Base-by-base conservation (phyloP, 148 eudicot genomes). In the Dysphania ambrosioides region DNA sequence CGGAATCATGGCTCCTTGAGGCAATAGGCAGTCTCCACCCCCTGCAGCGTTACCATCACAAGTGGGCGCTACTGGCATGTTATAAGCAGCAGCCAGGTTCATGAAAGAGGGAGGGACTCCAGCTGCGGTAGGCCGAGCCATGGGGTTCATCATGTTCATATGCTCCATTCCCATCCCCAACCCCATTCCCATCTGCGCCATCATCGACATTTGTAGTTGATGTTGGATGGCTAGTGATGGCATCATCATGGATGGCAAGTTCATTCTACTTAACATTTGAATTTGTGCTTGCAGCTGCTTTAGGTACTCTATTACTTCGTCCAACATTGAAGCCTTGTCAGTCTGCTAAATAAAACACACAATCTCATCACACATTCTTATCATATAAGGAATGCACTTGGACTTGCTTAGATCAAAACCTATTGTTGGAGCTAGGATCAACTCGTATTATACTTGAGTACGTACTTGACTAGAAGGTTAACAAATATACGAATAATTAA, bases 271-370 rank as follows among this genome's bases (percentile, higher is more conserved):
- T 79, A 91, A 84, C 90, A 91, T 83, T 1, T 81, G 80, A 51
- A 91, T 73, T 84, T 91, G 98, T 6, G 90, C 86, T 86, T 91
- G 94, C 0, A 93, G 88, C 69, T 86, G 87, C 57, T 89, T 93
- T 60, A 93, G 47, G 73, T 93, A 84, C 30, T 91, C 97, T 16
- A 93, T 93, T 66, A 87, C 98, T 80, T 91, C 98, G 78, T 89
- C 96, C 6, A 93, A 84, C 94, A 93, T 93, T 30, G 98, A 93
- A 11, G 98, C 94, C 77, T 93, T 93, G 75, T 93, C 94, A 0
- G 90, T 87, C 98, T 93, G 82, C 64, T 76, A 80, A 66, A 67
- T n/a, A 64, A 4, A 70, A 32, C 36, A 72, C 1, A 15, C n/a
- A n/a, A n/a, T n/a, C n/a, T n/a, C n/a, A n/a, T n/a, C n/a, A n/a